Evolutionary conservation across 2,329 filamentous ascomycete genomes (phyloP).

Genomic region (Emericellopsis cladophorae): DNA sequence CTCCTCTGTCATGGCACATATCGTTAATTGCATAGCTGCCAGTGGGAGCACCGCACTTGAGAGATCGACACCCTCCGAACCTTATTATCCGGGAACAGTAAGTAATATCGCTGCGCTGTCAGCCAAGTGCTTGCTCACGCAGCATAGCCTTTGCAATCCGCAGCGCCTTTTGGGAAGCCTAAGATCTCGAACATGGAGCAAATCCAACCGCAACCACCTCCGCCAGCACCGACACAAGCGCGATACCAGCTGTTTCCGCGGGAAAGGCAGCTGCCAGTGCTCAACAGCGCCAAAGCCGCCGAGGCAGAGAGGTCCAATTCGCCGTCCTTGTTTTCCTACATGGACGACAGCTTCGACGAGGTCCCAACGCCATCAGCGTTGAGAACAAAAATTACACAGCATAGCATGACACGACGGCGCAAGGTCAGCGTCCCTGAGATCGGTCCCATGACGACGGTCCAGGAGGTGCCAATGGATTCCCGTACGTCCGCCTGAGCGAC

Average conservation of each 20-base stretch:
- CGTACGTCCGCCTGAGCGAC: constrained; percentile 33
- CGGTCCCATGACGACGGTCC: constrained; percentile 56
- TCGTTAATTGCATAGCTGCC: constrained; percentile 44
- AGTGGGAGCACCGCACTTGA: constrained; percentile 36
- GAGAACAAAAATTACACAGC: constrained; percentile 43
- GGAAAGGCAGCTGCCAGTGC: constrained; percentile 30
- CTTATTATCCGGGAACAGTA: constrained; percentile 30
- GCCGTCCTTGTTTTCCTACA: constrained; percentile 25
- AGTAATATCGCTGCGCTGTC: constrained; percentile 5
- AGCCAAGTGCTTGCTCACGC: background rate
- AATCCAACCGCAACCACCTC: constrained; percentile 12
- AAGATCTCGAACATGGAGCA: constrained; percentile 48
- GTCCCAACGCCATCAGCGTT: constrained; percentile 24
- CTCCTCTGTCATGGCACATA: constrained; percentile 41
- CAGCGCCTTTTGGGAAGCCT: constrained; percentile 29
- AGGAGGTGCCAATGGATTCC: constrained; percentile 56
- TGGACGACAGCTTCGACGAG: constrained; percentile 27
- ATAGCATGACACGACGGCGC: constrained; percentile 42
- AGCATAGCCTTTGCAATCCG: background rate
- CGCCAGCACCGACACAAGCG: constrained; percentile 6
- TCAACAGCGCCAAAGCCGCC: constrained; percentile 28
- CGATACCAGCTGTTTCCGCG: constrained; percentile 52
- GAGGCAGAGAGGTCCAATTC: constrained; percentile 30
- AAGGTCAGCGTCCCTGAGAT: constrained; percentile 54
- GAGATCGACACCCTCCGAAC: constrained; percentile 32